Base-by-base conservation (phyloP, 192 early-diverging fungal genomes). In the Glomus cerebriforme region DNA sequence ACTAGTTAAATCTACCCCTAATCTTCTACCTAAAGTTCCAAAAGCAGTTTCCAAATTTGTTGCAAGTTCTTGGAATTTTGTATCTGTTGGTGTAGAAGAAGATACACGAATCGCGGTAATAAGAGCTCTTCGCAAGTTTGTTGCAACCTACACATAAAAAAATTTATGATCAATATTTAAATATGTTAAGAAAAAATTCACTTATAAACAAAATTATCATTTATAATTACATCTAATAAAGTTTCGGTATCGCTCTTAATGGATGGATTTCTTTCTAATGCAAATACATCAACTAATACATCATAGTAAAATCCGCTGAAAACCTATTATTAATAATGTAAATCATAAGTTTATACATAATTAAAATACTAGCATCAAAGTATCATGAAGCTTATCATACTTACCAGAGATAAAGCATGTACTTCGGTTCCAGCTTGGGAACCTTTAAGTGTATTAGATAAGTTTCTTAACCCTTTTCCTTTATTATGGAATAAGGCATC, bases 251-350 rank as follows among this genome's bases (percentile, higher is more conserved):
- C 43, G 19, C 43, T 26, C 13, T 19, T 71, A 26, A 47, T 29
- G 2, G 27, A 15, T 47, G 69, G 65, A 35, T 67, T 71, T 24
- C n/a, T 71, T 71, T 71, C 69, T 24, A 54, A 29, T 24, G 39
- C 17, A 17, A 31, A 71, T 19, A 49, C 10, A 71, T 71, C 69
- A 9, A 49, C 69, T 7, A 71, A 49, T 47, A 71, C 69, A 27
- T 71, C 69, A 71, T 71, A 71, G 10, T 47, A 26, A 24, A 71
- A 71, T 49, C 69, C 69, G 27, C 69, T 71, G 34, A 71, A 71
- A 31, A 71, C 39, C 69, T 71, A 68, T n/a, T n/a, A n/a, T n/a
- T n/a, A n/a, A n/a, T n/a, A n/a, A n/a, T n/a, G n/a, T n/a, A n/a
- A n/a, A n/a, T n/a, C n/a, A n/a, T n/a, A n/a, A n/a, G n/a, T n/a